Conservation (phyloP, 108 stramenopile species). For the Schizochytrium sp. region DNA sequence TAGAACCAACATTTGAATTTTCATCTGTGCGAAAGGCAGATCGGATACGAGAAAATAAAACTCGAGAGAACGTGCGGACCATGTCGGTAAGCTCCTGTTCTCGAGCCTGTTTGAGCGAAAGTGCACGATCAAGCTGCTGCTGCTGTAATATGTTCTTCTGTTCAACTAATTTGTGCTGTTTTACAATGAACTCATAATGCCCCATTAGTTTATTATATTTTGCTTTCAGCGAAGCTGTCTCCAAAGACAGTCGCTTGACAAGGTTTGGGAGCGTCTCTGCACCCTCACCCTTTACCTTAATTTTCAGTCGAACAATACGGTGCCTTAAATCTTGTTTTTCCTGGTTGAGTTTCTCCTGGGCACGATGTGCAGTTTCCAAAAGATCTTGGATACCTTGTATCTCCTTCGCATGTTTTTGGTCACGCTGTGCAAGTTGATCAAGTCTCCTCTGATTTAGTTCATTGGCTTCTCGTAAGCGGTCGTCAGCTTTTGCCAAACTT, state of each 20-base stretch:
- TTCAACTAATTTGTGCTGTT: not conserved
- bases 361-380: conserved; percentile 2
- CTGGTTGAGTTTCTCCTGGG: conserved; percentile 58
- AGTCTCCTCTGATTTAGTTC: conserved; percentile 18
- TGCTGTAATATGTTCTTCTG: conserved; percentile 28
- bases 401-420: not conserved
- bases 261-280: conserved; percentile 45
- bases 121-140: conserved; percentile 17
- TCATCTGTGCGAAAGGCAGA: not conserved
- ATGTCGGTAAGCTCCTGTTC: conserved; percentile 29
- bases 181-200: not conserved
- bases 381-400: conserved; percentile 24
- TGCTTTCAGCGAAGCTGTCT: not conserved
- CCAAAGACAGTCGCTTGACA: conserved; percentile 34
- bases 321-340: conserved; percentile 52
- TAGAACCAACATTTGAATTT: not conserved
- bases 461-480: not conserved
- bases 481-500: conserved; percentile 36
- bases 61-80: not conserved
- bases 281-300: conserved; percentile 30
- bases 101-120: too few species aligned
- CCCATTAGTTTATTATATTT: conserved; percentile 10
- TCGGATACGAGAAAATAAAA: not conserved
- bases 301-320: conserved; percentile 54
- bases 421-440: conserved; percentile 46